Base-by-base conservation (phyloP, 352 stramenopile species). In the Globisporangium cylindrosporum region DNA sequence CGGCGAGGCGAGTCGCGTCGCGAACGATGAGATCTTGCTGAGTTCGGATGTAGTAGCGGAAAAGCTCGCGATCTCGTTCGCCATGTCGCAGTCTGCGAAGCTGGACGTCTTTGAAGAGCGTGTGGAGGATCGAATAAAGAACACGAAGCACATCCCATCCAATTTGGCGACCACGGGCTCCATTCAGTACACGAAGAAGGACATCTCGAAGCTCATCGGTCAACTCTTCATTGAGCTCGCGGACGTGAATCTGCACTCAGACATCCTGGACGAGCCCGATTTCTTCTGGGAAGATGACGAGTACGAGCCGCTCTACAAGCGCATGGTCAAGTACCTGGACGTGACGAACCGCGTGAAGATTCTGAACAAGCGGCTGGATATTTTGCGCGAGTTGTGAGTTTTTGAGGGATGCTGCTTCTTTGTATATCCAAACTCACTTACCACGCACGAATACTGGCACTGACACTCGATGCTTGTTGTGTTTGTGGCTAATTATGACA, bases 251-350 rank as follows among this genome's bases (percentile, higher is more conserved):
- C 71, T 98, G 27, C 95, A 98, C 65, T 97, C 88, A 38, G 93
- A 98, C 62, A 97, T 98, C 73, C 81, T 98, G 36, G 92, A 98
- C 67, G 95, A 95, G 43, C 94, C 94, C 1, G 93, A 98, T 59
- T 98, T 97, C 59, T 98, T 98, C 74, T 98, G 94, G 94, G 92
- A 98, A 70, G 84, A 97, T 49, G 90, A 98, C 69, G 77, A 95
- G 66, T 97, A 95, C 68, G 90, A 98, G 72, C 93, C 93, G 7
- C 66, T 95, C 59, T 98, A 98, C 78, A 84, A 94, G 6, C 86
- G 86, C 58, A 90, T 97, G 73, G 72, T 91, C 53, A 92, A 95
- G 68, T 98, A 98, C 72, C 73, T 98, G 38, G 93, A 98, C 66
- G 89, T 98, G 66, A 78, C 86, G n/a, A 91, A 85, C 53, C 86